A percentile compares a stretch with the other conserved stretches of the same genome.
Evolutionary conservation across 805 yeast species (phyloP).

Genomic region (Candida golubevii): DNA sequence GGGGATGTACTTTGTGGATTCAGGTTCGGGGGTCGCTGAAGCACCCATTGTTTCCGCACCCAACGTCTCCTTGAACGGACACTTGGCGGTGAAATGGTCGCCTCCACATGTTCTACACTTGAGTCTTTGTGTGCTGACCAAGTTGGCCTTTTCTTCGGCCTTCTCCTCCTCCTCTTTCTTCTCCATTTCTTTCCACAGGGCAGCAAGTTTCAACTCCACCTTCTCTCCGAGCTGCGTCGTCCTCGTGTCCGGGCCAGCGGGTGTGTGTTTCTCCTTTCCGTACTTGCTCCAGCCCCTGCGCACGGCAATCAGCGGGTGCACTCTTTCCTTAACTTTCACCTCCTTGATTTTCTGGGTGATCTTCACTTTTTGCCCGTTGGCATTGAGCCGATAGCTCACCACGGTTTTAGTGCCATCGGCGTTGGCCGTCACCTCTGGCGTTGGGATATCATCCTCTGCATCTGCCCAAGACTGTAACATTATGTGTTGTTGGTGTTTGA

Average conservation of each 20-base stretch:
- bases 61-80: constrained; percentile 92
- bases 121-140: constrained; percentile 41
- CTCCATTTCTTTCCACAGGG: constrained; percentile 73
- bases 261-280: constrained; percentile 69
- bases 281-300: constrained; percentile 86
- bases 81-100: constrained; percentile 86
- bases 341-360: constrained; percentile 82
- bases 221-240: constrained; percentile 89
- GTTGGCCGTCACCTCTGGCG: constrained; percentile 71
- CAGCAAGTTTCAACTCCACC: constrained; percentile 68
- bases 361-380: constrained; percentile 78
- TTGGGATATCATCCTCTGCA: constrained; percentile 65
- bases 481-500: constrained; percentile 12
- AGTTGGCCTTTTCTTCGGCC: constrained; percentile 41
- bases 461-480: constrained; percentile 62
- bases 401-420: constrained; percentile 89
- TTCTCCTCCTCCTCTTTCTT: constrained; percentile 61
- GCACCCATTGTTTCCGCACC: constrained; percentile 46
- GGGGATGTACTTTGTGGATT: constrained; percentile 35
- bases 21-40: constrained; percentile 26
- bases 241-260: constrained; percentile 83
- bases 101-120: constrained; percentile 92
- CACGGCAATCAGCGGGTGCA: constrained; percentile 79
- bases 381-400: constrained; percentile 68
- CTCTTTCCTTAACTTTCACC: constrained; percentile 72